Evolutionary conservation across 2,329 filamentous ascomycete genomes (phyloP).

Genomic region (Alternaria sp.): DNA sequence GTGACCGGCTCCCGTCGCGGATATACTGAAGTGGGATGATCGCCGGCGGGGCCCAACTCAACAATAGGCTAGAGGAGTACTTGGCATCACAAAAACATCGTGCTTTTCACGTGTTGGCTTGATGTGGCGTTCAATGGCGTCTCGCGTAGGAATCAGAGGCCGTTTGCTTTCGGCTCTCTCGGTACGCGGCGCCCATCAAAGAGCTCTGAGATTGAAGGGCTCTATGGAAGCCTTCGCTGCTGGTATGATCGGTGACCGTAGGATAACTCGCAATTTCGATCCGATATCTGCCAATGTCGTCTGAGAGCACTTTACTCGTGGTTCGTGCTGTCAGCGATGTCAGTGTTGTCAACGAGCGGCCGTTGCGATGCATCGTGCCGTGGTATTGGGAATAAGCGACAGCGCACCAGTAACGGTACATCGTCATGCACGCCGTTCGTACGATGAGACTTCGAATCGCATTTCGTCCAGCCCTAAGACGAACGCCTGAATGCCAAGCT

Average conservation of each 20-base stretch:
- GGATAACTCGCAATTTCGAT: background rate
- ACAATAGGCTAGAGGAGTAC: background rate
- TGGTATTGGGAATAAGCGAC: background rate
- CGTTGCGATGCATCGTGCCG: background rate
- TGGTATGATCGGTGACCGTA: background rate
- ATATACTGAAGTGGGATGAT: slow-evolving; percentile 14
- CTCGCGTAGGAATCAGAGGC: slow-evolving; percentile 3
- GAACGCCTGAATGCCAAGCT: background rate
- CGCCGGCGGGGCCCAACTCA: slow-evolving; percentile 15
- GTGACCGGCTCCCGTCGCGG: slow-evolving; percentile 17
- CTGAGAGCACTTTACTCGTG: background rate
- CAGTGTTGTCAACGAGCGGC: background rate
- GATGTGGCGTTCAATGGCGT: slow-evolving; percentile 4
- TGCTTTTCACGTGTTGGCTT: background rate
- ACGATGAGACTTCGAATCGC: background rate
- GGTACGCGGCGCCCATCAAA: background rate
- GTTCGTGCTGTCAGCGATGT: background rate
- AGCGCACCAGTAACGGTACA: background rate
- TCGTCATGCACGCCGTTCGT: background rate
- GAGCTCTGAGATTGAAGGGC: background rate
- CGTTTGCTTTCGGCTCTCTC: background rate
- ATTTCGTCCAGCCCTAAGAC: background rate
- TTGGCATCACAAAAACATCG: slow-evolving; percentile 1
- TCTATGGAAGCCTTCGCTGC: background rate
- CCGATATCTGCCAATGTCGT: no score